These are phyloP conservation scores for Geotrichum siamense DNA, from an alignment of 1,139 yeast genomes.

Conservation along the genomic window DNA sequence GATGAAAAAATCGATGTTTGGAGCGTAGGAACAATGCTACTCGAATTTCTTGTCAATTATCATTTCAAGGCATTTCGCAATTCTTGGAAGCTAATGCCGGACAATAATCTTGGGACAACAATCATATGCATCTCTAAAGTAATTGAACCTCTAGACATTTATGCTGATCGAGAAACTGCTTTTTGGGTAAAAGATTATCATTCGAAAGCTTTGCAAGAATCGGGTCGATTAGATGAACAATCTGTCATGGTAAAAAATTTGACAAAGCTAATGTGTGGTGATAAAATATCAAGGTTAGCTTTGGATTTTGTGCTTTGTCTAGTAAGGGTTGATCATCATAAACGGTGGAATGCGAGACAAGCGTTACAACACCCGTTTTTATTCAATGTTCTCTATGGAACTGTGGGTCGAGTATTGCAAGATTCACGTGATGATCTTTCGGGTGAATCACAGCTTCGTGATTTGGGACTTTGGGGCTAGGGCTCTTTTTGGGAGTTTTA, in stretches of 20 bases:
- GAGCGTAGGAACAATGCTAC: constrained; percentile 27
- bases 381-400: constrained; percentile 18
- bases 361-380: constrained; percentile 52
- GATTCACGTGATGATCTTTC: constrained; percentile 5
- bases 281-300: constrained; percentile 10
- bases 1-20: constrained; percentile 26
- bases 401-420: constrained; percentile 18
- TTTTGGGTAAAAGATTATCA: constrained; percentile 21
- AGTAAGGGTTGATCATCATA: constrained; percentile 70
- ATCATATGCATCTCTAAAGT: constrained; percentile 20
- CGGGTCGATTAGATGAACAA: constrained; percentile 9
- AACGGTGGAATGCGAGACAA: constrained; percentile 73
- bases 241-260: constrained; percentile 12
- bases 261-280: constrained; percentile 11
- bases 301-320: constrained; percentile 21
- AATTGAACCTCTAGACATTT: constrained; percentile 23
- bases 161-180: constrained; percentile 17
- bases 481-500: constrained; percentile 9
- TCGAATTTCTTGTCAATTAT: constrained; percentile 24
- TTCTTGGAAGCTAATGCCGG: constrained; percentile 18
- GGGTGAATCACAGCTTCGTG: constrained; percentile 10
- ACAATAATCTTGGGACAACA: constrained; percentile 14
- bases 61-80: constrained; percentile 18
- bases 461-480: constrained; percentile 15
- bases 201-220: not conserved